Conservation (phyloP, 139 green algal species). For the Pseudopediastrum boryanum region DNA sequence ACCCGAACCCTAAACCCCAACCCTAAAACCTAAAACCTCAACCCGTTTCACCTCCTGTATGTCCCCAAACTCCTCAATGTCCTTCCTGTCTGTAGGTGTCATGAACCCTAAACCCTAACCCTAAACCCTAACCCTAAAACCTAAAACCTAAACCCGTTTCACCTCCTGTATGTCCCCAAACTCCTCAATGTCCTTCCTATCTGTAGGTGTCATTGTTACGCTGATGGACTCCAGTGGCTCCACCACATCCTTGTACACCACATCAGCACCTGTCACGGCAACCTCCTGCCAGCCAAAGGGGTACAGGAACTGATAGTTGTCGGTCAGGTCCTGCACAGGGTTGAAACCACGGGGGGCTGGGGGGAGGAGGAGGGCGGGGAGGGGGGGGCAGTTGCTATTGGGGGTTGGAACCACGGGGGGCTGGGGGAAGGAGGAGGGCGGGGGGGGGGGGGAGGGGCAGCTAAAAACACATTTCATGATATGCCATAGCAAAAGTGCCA, state of each 20-base stretch:
- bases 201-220: constrained; percentile 87
- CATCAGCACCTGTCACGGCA: constrained; percentile 83
- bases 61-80: constrained; percentile 87
- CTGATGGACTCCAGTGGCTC: constrained; percentile 96
- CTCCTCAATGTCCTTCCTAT: constrained; percentile 87
- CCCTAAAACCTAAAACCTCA: too few relatives aligned
- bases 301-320: constrained; percentile 96
- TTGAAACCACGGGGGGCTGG: constrained; percentile 73
- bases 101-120: too few relatives aligned
- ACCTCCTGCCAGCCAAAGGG: constrained; percentile 98
- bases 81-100: constrained; percentile 85
- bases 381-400: not conserved
- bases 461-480: too few relatives aligned
- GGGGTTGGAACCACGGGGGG: not conserved
- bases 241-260: constrained; percentile 98
- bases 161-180: constrained; percentile 69
- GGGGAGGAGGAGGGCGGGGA: not conserved
- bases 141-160: too few relatives aligned
- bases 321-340: constrained; percentile 80
- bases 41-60: constrained; percentile 30
- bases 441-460: not conserved
- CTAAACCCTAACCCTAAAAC: too few relatives aligned
- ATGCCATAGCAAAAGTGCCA: too few relatives aligned
- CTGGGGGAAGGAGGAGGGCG: not conserved
- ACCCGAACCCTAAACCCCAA: too few relatives aligned